A percentile compares a stretch with the other conserved stretches of the same genome.
phyloP scores from a whole-genome alignment of 1,284 basidiomycete species.

The Puccinia triticina region DNA sequence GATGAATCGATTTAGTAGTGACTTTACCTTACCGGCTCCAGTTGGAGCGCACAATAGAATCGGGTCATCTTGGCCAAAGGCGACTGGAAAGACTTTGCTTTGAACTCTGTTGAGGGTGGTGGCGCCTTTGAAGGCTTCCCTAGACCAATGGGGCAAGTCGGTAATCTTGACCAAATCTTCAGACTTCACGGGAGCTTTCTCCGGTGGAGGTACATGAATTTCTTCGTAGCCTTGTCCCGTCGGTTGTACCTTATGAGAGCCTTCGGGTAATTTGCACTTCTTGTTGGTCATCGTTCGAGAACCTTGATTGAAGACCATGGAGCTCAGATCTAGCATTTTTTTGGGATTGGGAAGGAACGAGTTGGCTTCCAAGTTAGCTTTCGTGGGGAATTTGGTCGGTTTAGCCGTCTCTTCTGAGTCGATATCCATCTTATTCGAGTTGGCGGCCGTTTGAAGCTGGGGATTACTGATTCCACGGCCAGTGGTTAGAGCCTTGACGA shows the following conservation, averaged over 20 bases:
- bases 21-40: slow-evolving; percentile 79
- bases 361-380: slow-evolving; percentile 84
- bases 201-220: slow-evolving; percentile 93
- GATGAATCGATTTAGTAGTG: neutral
- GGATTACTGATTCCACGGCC: slow-evolving; percentile 53
- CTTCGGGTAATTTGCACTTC: slow-evolving; percentile 95
- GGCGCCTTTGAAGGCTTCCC: slow-evolving; percentile 74
- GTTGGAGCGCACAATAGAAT: slow-evolving; percentile 96
- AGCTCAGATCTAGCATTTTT: slow-evolving; percentile 83
- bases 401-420: slow-evolving; percentile 62
- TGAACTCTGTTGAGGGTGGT: slow-evolving; percentile 90
- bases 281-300: slow-evolving; percentile 98
- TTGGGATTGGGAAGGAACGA: slow-evolving; percentile 80
- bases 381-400: slow-evolving; percentile 71
- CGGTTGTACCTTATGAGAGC: slow-evolving; percentile 82
- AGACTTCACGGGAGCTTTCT: slow-evolving; percentile 69
- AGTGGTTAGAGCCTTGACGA: slow-evolving; percentile 74
- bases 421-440: slow-evolving; percentile 70
- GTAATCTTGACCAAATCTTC: slow-evolving; percentile 74
- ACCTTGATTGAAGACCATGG: slow-evolving; percentile 93
- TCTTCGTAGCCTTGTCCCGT: slow-evolving; percentile 97
- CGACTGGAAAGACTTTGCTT: slow-evolving; percentile 86
- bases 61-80: slow-evolving; percentile 88
- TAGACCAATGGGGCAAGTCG: slow-evolving; percentile 82
- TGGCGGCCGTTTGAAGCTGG: slow-evolving; percentile 43